phyloP scores from a whole-genome alignment of 208 protist species.

The Wallacemonas sp. region DNA sequence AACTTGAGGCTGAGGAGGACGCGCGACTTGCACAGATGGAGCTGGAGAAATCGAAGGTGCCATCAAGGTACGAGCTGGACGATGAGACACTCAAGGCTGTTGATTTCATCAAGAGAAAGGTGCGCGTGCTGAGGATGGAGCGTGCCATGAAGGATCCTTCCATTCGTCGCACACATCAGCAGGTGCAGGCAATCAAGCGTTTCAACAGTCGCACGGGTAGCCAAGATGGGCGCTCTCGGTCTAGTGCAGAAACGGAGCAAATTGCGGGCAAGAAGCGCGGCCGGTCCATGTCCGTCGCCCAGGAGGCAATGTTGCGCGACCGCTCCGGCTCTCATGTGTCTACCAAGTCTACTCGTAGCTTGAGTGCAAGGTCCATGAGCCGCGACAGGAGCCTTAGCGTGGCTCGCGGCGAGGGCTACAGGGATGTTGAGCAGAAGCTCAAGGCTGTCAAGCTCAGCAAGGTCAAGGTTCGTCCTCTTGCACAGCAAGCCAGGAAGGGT shows the following conservation, averaged over 20 bases:
- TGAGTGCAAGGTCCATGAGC: slow-evolving; percentile 67
- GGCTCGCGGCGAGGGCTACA: slow-evolving; percentile 81
- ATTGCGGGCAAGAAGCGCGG: slow-evolving; percentile 51
- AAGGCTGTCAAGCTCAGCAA: slow-evolving; percentile 88
- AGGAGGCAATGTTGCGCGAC: slow-evolving; percentile 78
- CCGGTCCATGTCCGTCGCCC: slow-evolving; percentile 78
- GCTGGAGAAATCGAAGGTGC: slow-evolving; percentile 89
- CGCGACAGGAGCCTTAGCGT: slow-evolving; percentile 81
- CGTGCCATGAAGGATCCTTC: slow-evolving; percentile 87
- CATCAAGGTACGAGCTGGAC: slow-evolving; percentile 58
- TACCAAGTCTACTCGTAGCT: slow-evolving; percentile 81
- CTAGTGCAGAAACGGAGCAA: slow-evolving; percentile 32
- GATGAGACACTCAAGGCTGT: slow-evolving; percentile 74
- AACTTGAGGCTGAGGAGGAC: slow-evolving; percentile 94
- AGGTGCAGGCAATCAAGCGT: slow-evolving; percentile 72
- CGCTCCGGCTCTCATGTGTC: slow-evolving; percentile 80
- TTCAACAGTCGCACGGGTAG: slow-evolving; percentile 90
- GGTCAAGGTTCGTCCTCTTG: slow-evolving; percentile 68
- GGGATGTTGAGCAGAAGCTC: slow-evolving; percentile 89
- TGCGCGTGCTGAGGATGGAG: slow-evolving; percentile 90
- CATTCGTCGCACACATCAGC: slow-evolving; percentile 80
- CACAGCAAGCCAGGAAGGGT: slow-evolving; percentile 80
- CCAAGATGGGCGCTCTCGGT: slow-evolving; percentile 43
- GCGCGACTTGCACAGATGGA: slow-evolving; percentile 91
- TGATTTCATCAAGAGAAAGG: slow-evolving; percentile 89